Conservation (phyloP, 2,329 filamentous ascomycete genomes). For the Sclerotiophoma versabilis region DNA sequence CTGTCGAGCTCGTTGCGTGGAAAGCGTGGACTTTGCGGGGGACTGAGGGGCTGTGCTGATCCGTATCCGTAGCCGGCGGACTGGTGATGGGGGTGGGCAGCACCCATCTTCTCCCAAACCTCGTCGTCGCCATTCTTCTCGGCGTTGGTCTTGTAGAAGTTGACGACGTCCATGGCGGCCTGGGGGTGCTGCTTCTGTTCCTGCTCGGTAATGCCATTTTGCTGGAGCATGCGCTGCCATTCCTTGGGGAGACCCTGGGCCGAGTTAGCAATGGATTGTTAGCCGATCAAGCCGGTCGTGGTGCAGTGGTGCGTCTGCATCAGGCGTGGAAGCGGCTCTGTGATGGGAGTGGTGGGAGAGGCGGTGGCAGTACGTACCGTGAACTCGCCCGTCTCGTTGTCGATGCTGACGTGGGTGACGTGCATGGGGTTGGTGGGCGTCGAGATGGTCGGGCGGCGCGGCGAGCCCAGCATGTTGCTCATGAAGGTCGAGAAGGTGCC, state of each 20-base stretch:
- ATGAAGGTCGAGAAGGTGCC: conserved; percentile 50
- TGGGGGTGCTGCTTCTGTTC: conserved; percentile 96
- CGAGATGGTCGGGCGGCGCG: conserved; percentile 92
- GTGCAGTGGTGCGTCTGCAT: not conserved
- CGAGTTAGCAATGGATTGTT: conserved; percentile 25
- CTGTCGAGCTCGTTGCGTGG: conserved; percentile 89
- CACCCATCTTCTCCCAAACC: conserved; percentile 94
- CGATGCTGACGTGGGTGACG: conserved; percentile 96
- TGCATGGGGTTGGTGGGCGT: conserved; percentile 97
- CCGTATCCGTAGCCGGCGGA: conserved; percentile 44
- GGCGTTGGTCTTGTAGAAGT: conserved; percentile 95
- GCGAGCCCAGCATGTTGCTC: conserved; percentile 63
- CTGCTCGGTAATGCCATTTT: conserved; percentile 94
- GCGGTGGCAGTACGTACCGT: conserved; percentile 66
- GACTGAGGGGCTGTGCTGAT: conserved; percentile 67
- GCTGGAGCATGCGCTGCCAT: conserved; percentile 95
- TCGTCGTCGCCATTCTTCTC: conserved; percentile 82
- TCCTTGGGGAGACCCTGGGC: conserved; percentile 88
- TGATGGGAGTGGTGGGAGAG: not conserved
- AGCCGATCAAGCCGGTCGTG: not conserved
- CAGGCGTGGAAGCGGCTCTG: not conserved
- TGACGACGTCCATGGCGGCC: conserved; percentile 93
- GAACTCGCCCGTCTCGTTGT: conserved; percentile 94
- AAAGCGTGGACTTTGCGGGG: conserved; percentile 84
- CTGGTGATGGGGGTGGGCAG: conserved; percentile 69